These are phyloP conservation scores for Paecilomyces niveus DNA, from an alignment of 2,329 filamentous ascomycete genomes.

Conservation along the genomic window DNA sequence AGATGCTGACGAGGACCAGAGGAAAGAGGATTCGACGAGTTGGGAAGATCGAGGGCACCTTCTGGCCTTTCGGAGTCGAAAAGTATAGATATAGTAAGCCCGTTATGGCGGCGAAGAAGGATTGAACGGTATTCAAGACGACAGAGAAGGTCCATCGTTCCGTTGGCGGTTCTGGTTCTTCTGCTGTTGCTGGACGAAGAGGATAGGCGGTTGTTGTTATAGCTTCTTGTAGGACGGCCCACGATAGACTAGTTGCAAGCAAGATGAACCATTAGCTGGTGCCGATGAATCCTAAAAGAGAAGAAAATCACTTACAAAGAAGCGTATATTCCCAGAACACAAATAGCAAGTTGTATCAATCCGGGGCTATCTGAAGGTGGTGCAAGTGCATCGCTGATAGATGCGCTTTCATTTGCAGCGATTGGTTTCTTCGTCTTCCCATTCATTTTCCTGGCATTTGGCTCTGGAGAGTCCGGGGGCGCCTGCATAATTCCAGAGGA, in stretches of 20 bases:
- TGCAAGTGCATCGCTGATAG: constrained; percentile 18
- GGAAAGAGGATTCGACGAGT: constrained; percentile 66
- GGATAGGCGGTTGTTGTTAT: constrained; percentile 90
- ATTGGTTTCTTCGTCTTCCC: constrained; percentile 14
- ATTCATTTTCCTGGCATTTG: constrained; percentile 22
- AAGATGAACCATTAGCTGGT: background rate
- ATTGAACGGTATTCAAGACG: constrained; percentile 94
- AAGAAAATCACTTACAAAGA: constrained; percentile 63
- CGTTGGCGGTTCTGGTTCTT: constrained; percentile 28
- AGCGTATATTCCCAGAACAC: constrained; percentile 91
- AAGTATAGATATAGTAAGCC: constrained; percentile 73
- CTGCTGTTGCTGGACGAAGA: constrained; percentile 43
- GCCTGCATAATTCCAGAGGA: constrained; percentile 58
- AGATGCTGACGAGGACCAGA: constrained; percentile 77
- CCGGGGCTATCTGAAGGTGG: constrained; percentile 44
- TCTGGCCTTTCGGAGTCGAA: constrained; percentile 50
- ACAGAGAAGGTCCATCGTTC: constrained; percentile 89
- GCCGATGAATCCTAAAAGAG: background rate
- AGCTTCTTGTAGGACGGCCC: constrained; percentile 94
- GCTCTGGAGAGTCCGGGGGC: constrained; percentile 23
- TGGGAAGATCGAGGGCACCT: constrained; percentile 60
- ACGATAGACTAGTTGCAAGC: constrained; percentile 61
- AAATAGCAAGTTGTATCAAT: constrained; percentile 68
- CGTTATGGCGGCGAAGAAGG: constrained; percentile 73
- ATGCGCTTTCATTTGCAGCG: constrained; percentile 12